phyloP scores from a whole-genome alignment of 129 eudicot species.

The Oenanthe sinensis region DNA sequence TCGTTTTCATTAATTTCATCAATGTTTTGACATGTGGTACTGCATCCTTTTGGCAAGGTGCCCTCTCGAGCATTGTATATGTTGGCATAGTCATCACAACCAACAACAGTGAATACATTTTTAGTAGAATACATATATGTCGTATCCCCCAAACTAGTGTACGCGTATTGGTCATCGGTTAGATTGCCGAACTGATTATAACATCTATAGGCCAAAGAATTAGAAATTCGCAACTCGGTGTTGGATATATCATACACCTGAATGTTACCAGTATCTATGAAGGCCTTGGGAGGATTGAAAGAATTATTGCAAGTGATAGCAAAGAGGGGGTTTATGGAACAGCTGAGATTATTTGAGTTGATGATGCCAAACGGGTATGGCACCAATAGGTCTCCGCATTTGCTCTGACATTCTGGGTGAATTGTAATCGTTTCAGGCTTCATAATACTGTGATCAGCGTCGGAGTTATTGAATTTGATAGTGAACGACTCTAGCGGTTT shows the following conservation, averaged over 20 bases:
- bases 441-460: neutral
- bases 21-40: conserved; percentile 26
- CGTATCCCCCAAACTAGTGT: neutral
- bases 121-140: conserved; percentile 24
- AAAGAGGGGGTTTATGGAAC: conserved; percentile 22
- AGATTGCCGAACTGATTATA: conserved; percentile 10
- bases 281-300: conserved; percentile 24
- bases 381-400: conserved; percentile 31
- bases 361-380: conserved; percentile 44
- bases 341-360: conserved; percentile 7
- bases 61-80: neutral
- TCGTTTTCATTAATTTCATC: conserved; percentile 25
- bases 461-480: neutral
- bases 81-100: conserved; percentile 46
- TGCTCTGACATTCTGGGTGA: conserved; percentile 30
- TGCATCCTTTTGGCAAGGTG: conserved; percentile 30
- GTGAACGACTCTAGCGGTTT: neutral
- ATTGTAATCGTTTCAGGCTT: conserved; percentile 15
- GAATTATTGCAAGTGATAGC: conserved; percentile 29
- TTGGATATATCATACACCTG: conserved; percentile 20
- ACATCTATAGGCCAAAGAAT: conserved; percentile 17
- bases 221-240: conserved; percentile 17
- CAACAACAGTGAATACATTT: conserved; percentile 35
- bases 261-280: neutral
- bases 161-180: neutral